Conservation (phyloP, 306 rosid species). For the barrel medic (Medicago truncatula) region MtrunA17r5.0-ANR NC_053043.1:13371001-13371500, state of each 20-base stretch:
- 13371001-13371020: no score
- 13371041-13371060: no score
- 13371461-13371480: conserved; percentile 41
- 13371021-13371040: no score
- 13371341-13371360: conserved; percentile 1
- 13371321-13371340: background rate
- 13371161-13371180: background rate
- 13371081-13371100: background rate
- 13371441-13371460: conserved; percentile 26
- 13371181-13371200: no score
- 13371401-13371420: conserved; percentile 26
- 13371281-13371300: background rate
- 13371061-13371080: no score
- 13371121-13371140: background rate
- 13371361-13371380: conserved; percentile 28
- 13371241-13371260: background rate
- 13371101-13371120: background rate
- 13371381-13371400: conserved; percentile 48
- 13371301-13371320: background rate
- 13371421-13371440: conserved; percentile 30
- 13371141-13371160: background rate
- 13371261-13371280: background rate
- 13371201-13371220: background rate
- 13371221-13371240: background rate
- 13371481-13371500: conserved; percentile 34